Evolutionary conservation across 1,284 basidiomycete species (phyloP).

Genomic region (Ganoderma multipileum): DNA sequence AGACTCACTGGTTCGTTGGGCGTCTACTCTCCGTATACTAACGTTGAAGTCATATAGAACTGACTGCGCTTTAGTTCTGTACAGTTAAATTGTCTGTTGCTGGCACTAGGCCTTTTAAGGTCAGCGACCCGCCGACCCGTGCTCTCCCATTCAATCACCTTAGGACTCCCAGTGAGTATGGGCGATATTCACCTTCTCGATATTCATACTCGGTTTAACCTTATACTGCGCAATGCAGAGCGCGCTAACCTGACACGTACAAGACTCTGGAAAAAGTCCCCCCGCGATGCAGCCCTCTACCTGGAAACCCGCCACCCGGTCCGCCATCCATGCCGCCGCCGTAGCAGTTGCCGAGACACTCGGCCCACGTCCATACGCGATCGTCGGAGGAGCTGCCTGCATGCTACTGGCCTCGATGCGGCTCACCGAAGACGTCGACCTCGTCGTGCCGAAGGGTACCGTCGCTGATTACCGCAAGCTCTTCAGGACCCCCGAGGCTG

Average conservation of each 20-base stretch:
- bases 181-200: no score
- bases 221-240: not conserved
- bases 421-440: slow-evolving; percentile 15
- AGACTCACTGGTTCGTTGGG: no score
- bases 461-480: not conserved
- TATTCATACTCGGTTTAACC: no score
- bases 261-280: not conserved
- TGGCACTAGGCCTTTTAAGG: no score
- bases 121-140: no score
- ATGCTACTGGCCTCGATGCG: not conserved
- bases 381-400: slow-evolving; percentile 11
- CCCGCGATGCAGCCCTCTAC: not conserved
- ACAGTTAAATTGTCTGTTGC: no score
- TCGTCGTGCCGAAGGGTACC: slow-evolving; percentile 2
- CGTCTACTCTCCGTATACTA: no score
- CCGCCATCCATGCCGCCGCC: slow-evolving; percentile 2
- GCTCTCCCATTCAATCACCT: no score
- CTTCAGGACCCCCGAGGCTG: not conserved
- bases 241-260: not conserved
- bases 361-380: not conserved
- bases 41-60: no score
- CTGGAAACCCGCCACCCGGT: not conserved
- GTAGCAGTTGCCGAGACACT: not conserved
- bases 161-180: no score
- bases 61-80: no score